A percentile compares a stretch with the other conserved stretches of the same genome.
phyloP scores from a whole-genome alignment of 352 stramenopile species.

The Globisporangium apiculatum region DNA sequence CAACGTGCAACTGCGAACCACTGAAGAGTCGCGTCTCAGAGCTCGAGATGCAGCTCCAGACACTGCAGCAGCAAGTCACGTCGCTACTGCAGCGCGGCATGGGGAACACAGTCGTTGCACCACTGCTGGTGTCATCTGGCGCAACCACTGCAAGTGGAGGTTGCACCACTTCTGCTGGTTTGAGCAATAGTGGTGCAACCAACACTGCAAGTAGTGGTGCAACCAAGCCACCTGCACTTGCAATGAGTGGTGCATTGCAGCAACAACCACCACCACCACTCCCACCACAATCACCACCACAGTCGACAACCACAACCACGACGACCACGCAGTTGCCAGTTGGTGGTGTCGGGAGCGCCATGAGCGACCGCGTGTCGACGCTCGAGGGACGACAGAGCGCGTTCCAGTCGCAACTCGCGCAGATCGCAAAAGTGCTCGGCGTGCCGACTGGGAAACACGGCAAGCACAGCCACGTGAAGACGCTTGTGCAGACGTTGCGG shows the following conservation, averaged over 20 bases:
- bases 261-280: neutral
- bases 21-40: constrained; percentile 44
- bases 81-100: constrained; percentile 8
- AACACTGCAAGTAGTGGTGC: no score
- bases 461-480: constrained; percentile 67
- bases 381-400: constrained; percentile 67
- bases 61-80: constrained; percentile 39
- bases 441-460: constrained; percentile 57
- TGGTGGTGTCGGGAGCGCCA: constrained; percentile 22
- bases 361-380: constrained; percentile 71
- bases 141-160: neutral
- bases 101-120: constrained; percentile 9
- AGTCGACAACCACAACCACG: constrained; percentile 9
- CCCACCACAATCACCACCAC: constrained; percentile 9
- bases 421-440: constrained; percentile 66
- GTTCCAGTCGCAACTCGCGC: constrained; percentile 75
- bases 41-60: constrained; percentile 35
- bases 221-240: no score
- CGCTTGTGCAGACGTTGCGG: constrained; percentile 59
- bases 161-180: no score
- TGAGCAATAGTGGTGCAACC: no score
- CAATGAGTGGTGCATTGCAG: neutral
- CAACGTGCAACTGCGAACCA: constrained; percentile 20
- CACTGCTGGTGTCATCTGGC: neutral
- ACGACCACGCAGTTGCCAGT: constrained; percentile 5